Base-by-base conservation (phyloP, 2,329 filamentous ascomycete species). In the Aspergillus sp. region DNA sequence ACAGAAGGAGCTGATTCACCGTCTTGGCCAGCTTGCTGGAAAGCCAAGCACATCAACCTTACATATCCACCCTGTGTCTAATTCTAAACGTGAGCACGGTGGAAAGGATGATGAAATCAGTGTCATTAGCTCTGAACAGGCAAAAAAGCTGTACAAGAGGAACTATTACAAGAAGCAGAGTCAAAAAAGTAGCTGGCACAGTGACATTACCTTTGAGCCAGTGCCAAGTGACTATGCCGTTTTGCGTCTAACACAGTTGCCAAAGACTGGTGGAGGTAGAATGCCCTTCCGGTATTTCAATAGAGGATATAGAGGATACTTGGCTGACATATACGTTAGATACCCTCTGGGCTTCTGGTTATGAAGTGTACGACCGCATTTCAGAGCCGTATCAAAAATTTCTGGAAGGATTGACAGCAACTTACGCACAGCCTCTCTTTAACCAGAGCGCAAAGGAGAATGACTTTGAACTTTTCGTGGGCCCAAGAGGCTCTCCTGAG, bases 1-100 rank as follows among this genome's bases (percentile, higher is more conserved):
- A 10, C 76, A 79, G 50, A 80, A 80, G 60, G 59, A 71, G 12
- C 68, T 79, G 10, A 68, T 70, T 37, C 73, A 78, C 43, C 65
- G 71, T 10, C 66, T 76, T 0, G 73, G 73, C 10, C 62, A 71
- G 46, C 62, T 75, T 8, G 66, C 69, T 5, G 72, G 72, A 43
- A 73, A 75, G 53, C 73, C 73, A 4, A 62, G 58, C 43, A 68
- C 66, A 9, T 75, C 72, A 0, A 53, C 63, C 26, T 59, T 75
- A 7, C 72, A 76, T 44, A 66, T 70, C 27, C 73, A 77, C 52
- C 71, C 74, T 0, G 53, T 76, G 19, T 64, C 57, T 51, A 77
- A 77, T 58, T 73, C 71, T 37, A 67, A 68, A 42, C 66, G 72
- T 8, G 71, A 74, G 48, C 62, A 71, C 36, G 68, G 70, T 9